A percentile compares a stretch with the other conserved stretches of the same genome.
These are phyloP conservation scores for Monosporascus sp. DNA, from an alignment of 2,329 filamentous ascomycete genomes.

Conservation along the genomic window DNA sequence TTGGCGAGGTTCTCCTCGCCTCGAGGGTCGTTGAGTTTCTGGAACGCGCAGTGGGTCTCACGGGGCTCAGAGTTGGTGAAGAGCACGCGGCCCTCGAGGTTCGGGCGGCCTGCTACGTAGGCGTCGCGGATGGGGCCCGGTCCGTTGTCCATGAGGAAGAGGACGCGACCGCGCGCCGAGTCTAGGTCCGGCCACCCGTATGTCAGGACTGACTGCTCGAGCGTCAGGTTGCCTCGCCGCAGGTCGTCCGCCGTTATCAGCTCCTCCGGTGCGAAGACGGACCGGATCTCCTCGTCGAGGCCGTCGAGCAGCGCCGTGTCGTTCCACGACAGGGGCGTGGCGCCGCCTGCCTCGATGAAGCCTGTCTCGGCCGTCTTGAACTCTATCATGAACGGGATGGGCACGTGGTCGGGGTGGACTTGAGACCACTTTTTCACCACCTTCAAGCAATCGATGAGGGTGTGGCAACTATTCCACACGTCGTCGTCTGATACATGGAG, in stretches of 20 bases:
- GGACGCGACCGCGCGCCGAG: slow-evolving; percentile 37
- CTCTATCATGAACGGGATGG: slow-evolving; percentile 44
- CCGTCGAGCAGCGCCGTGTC: slow-evolving; percentile 38
- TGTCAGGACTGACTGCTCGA: slow-evolving; percentile 39
- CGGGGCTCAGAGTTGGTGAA: slow-evolving; percentile 45
- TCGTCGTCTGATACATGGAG: slow-evolving; percentile 47
- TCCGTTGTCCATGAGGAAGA: slow-evolving; percentile 48
- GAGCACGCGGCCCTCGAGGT: slow-evolving; percentile 37
- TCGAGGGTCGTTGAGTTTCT: slow-evolving; percentile 42
- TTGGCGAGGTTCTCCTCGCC: slow-evolving; percentile 28
- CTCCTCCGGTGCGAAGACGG: slow-evolving; percentile 32
- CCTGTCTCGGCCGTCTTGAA: slow-evolving; percentile 34
- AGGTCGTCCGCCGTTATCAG: slow-evolving; percentile 44
- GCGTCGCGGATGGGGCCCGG: slow-evolving; percentile 32
- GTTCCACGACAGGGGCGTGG: slow-evolving; percentile 38
- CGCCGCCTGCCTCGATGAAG: slow-evolving; percentile 21
- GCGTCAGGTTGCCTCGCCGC: slow-evolving; percentile 32
- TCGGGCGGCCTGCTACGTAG: slow-evolving; percentile 30
- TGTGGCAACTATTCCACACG: slow-evolving; percentile 39
- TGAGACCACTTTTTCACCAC: slow-evolving; percentile 40
- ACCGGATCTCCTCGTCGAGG: slow-evolving; percentile 42
- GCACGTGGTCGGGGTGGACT: slow-evolving; percentile 36
- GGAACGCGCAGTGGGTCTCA: slow-evolving; percentile 40
- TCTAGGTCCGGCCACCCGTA: slow-evolving; percentile 44
- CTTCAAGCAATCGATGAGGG: slow-evolving; percentile 37